Evolutionary conservation across 805 yeast genomes (phyloP).

Genomic region (Starmerella floricola): DNA sequence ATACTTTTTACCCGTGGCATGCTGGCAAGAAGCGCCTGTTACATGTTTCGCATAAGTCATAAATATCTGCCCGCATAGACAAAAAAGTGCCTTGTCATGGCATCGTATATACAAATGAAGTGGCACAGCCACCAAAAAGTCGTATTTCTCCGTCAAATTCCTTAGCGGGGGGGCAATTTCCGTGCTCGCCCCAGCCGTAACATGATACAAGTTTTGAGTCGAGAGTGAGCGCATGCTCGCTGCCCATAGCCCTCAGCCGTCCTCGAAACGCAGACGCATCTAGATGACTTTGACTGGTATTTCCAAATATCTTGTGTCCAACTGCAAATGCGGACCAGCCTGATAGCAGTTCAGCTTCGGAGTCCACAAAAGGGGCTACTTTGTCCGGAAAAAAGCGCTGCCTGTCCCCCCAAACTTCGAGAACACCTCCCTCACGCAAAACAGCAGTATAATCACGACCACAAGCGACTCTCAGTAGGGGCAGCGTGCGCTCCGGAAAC

Average conservation of each 20-base stretch:
- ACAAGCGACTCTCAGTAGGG: conserved; percentile 26
- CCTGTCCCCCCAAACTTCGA: neutral
- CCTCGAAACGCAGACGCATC: conserved; percentile 19
- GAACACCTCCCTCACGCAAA: conserved; percentile 1
- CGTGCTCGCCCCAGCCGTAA: conserved; percentile 99
- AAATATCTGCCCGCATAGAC: neutral
- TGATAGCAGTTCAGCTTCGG: conserved; percentile 2
- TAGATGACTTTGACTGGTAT: conserved; percentile 63
- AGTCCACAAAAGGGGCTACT: neutral
- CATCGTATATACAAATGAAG: conserved; percentile 21
- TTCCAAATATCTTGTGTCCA: conserved; percentile 48
- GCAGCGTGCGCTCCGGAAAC: neutral
- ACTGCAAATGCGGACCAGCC: conserved; percentile 22
- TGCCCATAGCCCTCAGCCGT: conserved; percentile 43
- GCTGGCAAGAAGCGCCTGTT: conserved; percentile 25
- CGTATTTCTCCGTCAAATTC: conserved; percentile 1
- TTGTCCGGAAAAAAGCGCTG: neutral
- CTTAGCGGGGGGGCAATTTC: conserved; percentile 60
- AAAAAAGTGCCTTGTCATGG: neutral
- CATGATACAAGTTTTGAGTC: conserved; percentile 36
- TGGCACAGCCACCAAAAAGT: conserved; percentile 27
- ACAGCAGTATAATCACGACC: conserved; percentile 50
- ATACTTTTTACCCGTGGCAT: conserved; percentile 11
- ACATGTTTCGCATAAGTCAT: conserved; percentile 8
- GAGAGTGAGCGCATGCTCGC: conserved; percentile 67